Conservation (phyloP, 1,284 basidiomycete species). For the Inonotus hispidus region DNA sequence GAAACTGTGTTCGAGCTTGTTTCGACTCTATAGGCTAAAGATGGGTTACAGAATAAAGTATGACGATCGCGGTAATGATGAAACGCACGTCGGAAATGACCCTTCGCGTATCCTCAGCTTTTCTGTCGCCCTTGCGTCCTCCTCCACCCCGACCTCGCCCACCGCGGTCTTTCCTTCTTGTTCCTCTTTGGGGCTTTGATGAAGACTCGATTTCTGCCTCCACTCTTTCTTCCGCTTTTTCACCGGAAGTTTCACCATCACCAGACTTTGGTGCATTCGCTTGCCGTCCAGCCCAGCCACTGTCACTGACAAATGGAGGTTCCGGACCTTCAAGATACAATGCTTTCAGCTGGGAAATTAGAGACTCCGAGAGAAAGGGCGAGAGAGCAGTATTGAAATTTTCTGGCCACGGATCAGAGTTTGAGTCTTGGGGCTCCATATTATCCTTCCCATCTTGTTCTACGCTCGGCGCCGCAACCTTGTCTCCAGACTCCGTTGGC, state of each 20-base stretch:
- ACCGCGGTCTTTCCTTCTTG: constrained; percentile 39
- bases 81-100: constrained; percentile 78
- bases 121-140: constrained; percentile 36
- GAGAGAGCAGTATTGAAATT: constrained; percentile 50
- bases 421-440: background rate
- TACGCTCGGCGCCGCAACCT: background rate
- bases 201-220: constrained; percentile 11
- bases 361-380: constrained; percentile 57
- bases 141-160: constrained; percentile 41
- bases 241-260: constrained; percentile 20
- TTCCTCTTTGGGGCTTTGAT: constrained; percentile 29
- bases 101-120: constrained; percentile 60
- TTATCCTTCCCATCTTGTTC: background rate
- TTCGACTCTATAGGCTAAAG: constrained; percentile 78
- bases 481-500: background rate
- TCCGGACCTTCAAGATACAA: constrained; percentile 75
- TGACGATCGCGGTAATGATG: constrained; percentile 1
- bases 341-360: constrained; percentile 58
- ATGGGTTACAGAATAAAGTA: constrained; percentile 5
- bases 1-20: constrained; percentile 74
- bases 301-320: constrained; percentile 60
- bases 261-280: constrained; percentile 27
- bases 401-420: constrained; percentile 56
- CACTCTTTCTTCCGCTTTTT: constrained; percentile 26
- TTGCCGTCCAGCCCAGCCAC: constrained; percentile 56